phyloP scores from a whole-genome alignment of 306 rosid species.

The Ochetophila trinervis region DNA sequence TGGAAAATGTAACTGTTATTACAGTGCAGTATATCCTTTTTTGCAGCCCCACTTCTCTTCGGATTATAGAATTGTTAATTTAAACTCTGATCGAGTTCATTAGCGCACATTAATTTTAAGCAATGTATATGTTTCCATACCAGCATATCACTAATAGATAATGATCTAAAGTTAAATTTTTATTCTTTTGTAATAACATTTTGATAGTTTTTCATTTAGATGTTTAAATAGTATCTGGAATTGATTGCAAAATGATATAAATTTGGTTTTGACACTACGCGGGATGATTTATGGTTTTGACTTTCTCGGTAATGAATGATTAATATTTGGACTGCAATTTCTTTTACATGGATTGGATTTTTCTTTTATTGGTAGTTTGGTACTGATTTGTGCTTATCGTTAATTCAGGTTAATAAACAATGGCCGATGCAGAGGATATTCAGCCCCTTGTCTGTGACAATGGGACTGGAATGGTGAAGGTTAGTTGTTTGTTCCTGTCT shows the following conservation, averaged over 20 bases:
- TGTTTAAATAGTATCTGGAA: too few relatives aligned
- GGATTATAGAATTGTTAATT: too few relatives aligned
- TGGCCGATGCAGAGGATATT: conserved; percentile 95
- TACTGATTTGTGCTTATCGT: neutral
- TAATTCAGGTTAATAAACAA: conserved; percentile 44
- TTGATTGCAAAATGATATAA: too few relatives aligned
- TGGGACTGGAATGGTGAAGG: conserved; percentile 99
- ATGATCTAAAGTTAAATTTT: too few relatives aligned
- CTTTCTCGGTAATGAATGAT: neutral
- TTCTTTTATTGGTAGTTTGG: neutral
- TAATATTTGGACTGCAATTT: neutral
- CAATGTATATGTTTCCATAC: too few relatives aligned
- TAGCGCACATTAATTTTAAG: too few relatives aligned
- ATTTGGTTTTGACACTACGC: too few relatives aligned
- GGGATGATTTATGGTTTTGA: neutral
- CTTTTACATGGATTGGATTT: neutral
- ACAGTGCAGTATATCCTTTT: neutral
- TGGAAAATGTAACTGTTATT: neutral
- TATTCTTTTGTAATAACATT: too few relatives aligned
- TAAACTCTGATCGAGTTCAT: too few relatives aligned
- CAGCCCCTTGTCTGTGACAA: conserved; percentile 97
- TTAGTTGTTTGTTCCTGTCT: conserved; percentile 18
- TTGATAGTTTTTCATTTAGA: too few relatives aligned
- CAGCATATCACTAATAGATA: too few relatives aligned
- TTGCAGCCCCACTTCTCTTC: neutral